Percentiles rank a stretch among this genome's conserved stretches.
phyloP scores from a whole-genome alignment of 352 stramenopile genomes.

The Phytophthora rubi region DNA sequence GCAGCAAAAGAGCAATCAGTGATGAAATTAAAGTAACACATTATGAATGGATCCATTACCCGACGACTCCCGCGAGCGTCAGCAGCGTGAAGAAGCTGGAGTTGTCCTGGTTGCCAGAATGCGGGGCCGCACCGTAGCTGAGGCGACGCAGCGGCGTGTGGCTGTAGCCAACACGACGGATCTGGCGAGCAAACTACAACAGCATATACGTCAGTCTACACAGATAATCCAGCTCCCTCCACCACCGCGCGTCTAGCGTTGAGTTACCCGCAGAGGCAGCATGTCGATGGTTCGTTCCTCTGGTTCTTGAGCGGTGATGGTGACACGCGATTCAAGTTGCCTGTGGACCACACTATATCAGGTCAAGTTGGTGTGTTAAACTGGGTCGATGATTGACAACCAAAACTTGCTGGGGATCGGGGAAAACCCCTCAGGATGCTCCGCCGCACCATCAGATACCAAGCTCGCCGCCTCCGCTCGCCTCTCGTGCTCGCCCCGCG shows the following conservation, averaged over 20 bases:
- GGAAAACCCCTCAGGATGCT: slow-evolving; percentile 30
- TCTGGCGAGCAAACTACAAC: slow-evolving; percentile 36
- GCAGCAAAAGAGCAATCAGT: slow-evolving; percentile 9
- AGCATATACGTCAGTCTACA: not conserved
- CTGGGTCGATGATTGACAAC: slow-evolving; percentile 1
- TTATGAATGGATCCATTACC: slow-evolving; percentile 36
- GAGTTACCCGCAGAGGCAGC: slow-evolving; percentile 25
- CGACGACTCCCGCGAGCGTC: slow-evolving; percentile 61
- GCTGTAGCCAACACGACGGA: slow-evolving; percentile 47
- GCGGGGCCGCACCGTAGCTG: slow-evolving; percentile 70
- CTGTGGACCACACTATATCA: slow-evolving; percentile 1
- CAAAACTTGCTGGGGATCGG: slow-evolving; percentile 16
- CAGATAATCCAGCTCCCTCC: not conserved
- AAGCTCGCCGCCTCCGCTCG: slow-evolving; percentile 27
- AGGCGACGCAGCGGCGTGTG: slow-evolving; percentile 52
- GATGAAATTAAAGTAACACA: not conserved
- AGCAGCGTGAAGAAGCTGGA: slow-evolving; percentile 86
- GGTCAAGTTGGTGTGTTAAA: not conserved
- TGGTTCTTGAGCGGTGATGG: not conserved
- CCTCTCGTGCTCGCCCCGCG: slow-evolving; percentile 18
- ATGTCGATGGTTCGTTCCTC: slow-evolving; percentile 12
- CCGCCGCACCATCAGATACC: slow-evolving; percentile 35
- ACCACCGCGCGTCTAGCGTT: not conserved
- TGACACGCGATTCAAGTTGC: slow-evolving; percentile 17
- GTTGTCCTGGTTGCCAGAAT: slow-evolving; percentile 72